Evolutionary conservation across 2,329 filamentous ascomycete genomes (phyloP).

Genomic region (Stachybotrys echinatus): DNA sequence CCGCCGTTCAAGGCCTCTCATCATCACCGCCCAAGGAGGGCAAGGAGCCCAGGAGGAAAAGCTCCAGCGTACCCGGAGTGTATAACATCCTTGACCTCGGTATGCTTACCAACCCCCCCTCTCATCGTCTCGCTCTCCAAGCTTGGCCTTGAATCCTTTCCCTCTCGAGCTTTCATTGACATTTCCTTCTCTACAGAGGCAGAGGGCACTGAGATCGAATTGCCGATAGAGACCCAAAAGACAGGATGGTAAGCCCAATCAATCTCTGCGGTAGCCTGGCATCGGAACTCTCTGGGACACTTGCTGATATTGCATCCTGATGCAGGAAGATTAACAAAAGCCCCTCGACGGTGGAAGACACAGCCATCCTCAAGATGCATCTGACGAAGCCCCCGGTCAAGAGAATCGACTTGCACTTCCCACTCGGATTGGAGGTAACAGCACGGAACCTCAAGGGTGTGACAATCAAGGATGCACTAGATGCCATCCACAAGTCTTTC

Average conservation of each 20-base stretch:
- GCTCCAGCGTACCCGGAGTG: conserved; percentile 65
- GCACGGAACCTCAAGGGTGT: conserved; percentile 91
- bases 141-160: neutral
- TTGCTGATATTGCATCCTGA: conserved; percentile 5
- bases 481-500: conserved; percentile 93
- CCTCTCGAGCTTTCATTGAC: conserved; percentile 9
- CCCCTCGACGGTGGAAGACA: conserved; percentile 71
- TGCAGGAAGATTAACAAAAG: conserved; percentile 91
- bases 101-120: conserved; percentile 39
- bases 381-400: conserved; percentile 81
- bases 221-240: conserved; percentile 79
- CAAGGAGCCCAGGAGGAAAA: conserved; percentile 61
- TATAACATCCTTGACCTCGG: conserved; percentile 78
- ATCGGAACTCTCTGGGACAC: neutral
- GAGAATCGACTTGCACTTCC: conserved; percentile 92
- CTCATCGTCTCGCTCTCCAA: conserved; percentile 2
- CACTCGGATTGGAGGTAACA: conserved; percentile 78
- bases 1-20: conserved; percentile 75
- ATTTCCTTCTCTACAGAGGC: conserved; percentile 50
- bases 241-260: conserved; percentile 71
- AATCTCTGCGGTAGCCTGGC: neutral
- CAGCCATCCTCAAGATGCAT: conserved; percentile 73
- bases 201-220: conserved; percentile 64
- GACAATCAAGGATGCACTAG: conserved; percentile 93
- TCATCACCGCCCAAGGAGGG: conserved; percentile 61